These are phyloP conservation scores for Quercus ilex DNA, from an alignment of 306 rosid genomes.

Conservation along the genomic window DNA sequence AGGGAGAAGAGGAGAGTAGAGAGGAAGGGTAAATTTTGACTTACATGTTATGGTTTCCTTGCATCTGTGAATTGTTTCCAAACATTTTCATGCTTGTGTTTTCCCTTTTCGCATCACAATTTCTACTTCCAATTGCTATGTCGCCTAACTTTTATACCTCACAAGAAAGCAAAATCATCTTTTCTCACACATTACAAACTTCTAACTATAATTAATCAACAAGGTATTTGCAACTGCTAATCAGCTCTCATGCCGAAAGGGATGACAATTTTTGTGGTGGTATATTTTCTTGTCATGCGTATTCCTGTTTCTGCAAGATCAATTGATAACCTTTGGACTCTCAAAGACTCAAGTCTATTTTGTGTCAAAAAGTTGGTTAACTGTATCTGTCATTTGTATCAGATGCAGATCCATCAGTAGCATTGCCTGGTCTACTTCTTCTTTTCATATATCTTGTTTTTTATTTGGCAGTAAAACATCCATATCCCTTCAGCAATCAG, in stretches of 20 bases:
- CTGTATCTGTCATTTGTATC: neutral
- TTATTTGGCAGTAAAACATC: constrained; percentile 59
- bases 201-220: neutral
- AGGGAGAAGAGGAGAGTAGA: too few species aligned
- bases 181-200: neutral
- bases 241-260: neutral
- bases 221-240: too few species aligned
- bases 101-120: too few species aligned
- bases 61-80: too few species aligned
- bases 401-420: neutral
- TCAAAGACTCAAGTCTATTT: neutral
- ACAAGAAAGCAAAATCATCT: neutral
- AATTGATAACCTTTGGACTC: neutral
- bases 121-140: neutral
- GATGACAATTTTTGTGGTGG: neutral
- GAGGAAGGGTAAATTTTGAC: too few species aligned
- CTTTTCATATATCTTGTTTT: neutral
- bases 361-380: neutral
- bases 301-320: neutral
- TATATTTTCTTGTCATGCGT: neutral
- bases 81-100: too few species aligned
- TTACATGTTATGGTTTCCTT: too few species aligned
- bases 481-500: constrained; percentile 71
- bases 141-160: neutral
- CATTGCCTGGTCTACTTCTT: neutral